Evolutionary conservation across 1,284 basidiomycete species (phyloP).

Genomic region (Fomitopsis schrenkii): DNA sequence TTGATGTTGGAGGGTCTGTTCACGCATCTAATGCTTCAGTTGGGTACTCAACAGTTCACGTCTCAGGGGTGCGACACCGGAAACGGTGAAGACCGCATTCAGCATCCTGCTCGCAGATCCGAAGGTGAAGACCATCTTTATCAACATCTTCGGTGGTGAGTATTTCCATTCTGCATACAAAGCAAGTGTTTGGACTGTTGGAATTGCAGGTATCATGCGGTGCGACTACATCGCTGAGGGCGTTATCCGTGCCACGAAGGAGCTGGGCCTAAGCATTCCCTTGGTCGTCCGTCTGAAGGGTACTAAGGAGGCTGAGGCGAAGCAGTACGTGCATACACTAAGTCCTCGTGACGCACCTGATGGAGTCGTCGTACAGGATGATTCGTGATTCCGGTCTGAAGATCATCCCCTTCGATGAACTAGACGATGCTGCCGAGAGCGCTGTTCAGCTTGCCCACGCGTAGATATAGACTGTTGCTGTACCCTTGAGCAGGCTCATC

Average conservation of each 20-base stretch:
- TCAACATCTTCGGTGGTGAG: slow-evolving; percentile 90
- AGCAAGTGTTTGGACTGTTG: neutral
- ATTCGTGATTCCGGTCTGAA: slow-evolving; percentile 90
- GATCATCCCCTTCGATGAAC: slow-evolving; percentile 85
- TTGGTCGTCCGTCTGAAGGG: slow-evolving; percentile 95
- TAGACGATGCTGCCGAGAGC: slow-evolving; percentile 83
- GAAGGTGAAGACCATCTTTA: slow-evolving; percentile 97
- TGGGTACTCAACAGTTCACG: slow-evolving; percentile 3
- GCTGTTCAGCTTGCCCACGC: slow-evolving; percentile 68
- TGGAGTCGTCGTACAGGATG: slow-evolving; percentile 51
- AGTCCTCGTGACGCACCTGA: neutral
- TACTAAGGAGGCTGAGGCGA: slow-evolving; percentile 95
- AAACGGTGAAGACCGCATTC: slow-evolving; percentile 99
- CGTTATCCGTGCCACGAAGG: slow-evolving; percentile 96
- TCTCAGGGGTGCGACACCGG: slow-evolving; percentile 88
- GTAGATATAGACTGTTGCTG: slow-evolving; percentile 8
- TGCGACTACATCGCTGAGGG: slow-evolving; percentile 98
- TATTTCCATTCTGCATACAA: neutral
- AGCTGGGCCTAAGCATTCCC: slow-evolving; percentile 83
- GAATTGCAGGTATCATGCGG: slow-evolving; percentile 84
- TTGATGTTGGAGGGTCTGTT: slow-evolving; percentile 91
- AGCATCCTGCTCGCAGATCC: slow-evolving; percentile 90
- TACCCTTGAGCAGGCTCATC: neutral
- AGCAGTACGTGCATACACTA: slow-evolving; percentile 60
- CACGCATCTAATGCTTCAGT: neutral